Evolutionary conservation across 129 eudicot species (phyloP), one percentile per base, ranked within the genome.

Genomic region (Centrapalus pauciflorus): DNA sequence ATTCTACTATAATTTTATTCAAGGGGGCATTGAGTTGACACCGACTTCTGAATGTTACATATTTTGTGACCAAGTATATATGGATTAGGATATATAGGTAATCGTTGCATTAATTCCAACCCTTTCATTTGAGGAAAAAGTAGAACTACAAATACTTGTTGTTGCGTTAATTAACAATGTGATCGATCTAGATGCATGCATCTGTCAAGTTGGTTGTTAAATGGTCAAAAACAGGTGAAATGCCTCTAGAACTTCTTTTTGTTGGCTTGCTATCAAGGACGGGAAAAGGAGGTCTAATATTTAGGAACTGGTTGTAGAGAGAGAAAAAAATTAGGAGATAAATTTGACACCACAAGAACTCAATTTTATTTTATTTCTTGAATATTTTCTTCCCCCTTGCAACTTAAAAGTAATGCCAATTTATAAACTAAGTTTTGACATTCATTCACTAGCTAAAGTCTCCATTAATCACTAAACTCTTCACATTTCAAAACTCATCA

Each of bases 111-210:
- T n/a, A n/a, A 50, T 50, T 50, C 56, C 1, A 21, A 50, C 56
- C 28, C 25, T 21, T 20, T 20, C 17, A 5, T 48, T 54, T 24
- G 52, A 8, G 6, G 27, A 14, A 24, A 14, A 24, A 55, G n/a
- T 63, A 54, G 35, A 68, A 27, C 16, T 62, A 25, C 35, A 24
- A 16, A 32, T 25, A 23, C 60, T 4, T 11, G 16, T 25, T 54
- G 25, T 54, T 54, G 32, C 60, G 24, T 54, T 9, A 32, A 54
- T 54, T 9, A 32, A 25, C 60, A 25, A 54, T 54, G 60, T 56
- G 63, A 29, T 56, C 10, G 63, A 29, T 56, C 10, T 27, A 56
- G 63, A 56, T 56, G 21, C 63, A 14, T 56, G 40, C 63, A 56
- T 56, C 28, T 56, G 34, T 4, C 23, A 16, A 28, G 9, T 56